These are phyloP conservation scores for Coniochaeta ligniaria DNA, from an alignment of 2,329 filamentous ascomycete genomes.

Conservation along the genomic window DNA sequence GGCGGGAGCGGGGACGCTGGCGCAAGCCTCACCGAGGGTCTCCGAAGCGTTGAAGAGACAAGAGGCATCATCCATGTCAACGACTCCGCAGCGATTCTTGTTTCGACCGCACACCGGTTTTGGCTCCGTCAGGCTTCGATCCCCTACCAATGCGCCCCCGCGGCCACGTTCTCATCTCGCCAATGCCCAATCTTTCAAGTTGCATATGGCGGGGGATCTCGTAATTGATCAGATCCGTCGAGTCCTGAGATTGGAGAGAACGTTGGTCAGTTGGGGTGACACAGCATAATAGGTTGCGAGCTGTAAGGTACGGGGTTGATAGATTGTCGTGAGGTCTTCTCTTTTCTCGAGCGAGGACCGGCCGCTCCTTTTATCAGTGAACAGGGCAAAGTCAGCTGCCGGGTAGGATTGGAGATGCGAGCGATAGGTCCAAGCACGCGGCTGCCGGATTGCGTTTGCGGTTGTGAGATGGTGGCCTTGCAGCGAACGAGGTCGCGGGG, in stretches of 20 bases:
- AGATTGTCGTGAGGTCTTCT: neutral
- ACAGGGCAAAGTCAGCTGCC: neutral
- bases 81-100: neutral
- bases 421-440: constrained; percentile 1
- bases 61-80: neutral
- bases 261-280: neutral
- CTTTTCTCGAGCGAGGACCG: neutral
- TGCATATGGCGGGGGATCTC: neutral
- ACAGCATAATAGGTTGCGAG: constrained; percentile 1
- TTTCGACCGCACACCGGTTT: neutral
- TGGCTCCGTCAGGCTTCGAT: neutral
- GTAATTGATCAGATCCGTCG: neutral
- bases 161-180: neutral
- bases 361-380: neutral
- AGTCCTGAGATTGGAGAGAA: neutral
- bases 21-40: neutral
- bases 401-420: neutral
- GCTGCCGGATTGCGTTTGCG: neutral
- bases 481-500: neutral
- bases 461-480: constrained; percentile 1
- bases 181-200: neutral
- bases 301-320: constrained; percentile 1
- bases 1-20: neutral
- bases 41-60: neutral
- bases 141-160: neutral